Evolutionary conservation across 331 rosid species (phyloP).

Genomic region (Pyrus hybrid): DNA sequence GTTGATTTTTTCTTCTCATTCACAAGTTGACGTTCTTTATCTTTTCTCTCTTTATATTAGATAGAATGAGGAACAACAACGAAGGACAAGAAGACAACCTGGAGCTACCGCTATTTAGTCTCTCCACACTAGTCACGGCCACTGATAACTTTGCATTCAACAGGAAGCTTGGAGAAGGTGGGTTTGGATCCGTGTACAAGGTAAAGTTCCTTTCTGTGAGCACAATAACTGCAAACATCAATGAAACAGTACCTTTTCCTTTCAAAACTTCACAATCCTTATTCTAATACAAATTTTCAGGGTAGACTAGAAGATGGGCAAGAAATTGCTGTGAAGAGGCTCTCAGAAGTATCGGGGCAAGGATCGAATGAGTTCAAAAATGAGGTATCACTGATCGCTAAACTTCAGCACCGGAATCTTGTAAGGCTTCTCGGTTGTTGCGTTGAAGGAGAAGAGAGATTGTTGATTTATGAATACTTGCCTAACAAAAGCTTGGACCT

Average conservation of each 20-base stretch:
- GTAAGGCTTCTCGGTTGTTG: conserved; percentile 28
- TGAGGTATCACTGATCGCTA: conserved; percentile 27
- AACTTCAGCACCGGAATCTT: conserved; percentile 42
- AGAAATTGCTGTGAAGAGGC: conserved; percentile 45
- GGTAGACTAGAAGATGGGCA: conserved; percentile 29
- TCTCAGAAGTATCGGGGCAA: conserved; percentile 28
- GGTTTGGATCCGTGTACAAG: conserved; percentile 45
- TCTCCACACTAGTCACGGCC: conserved; percentile 16
- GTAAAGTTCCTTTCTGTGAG: not conserved
- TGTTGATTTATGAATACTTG: conserved; percentile 41
- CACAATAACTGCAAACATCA: not conserved
- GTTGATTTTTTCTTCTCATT: not conserved
- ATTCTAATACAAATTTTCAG: not conserved
- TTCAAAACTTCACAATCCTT: not conserved
- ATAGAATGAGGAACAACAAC: not conserved
- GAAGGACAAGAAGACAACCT: conserved; percentile 13
- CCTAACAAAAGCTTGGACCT: conserved; percentile 34
- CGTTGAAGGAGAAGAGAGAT: conserved; percentile 13
- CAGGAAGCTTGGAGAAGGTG: conserved; percentile 42
- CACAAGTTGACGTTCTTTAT: not conserved
- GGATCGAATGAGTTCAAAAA: conserved; percentile 32
- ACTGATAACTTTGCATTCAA: conserved; percentile 31
- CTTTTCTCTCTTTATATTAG: not conserved
- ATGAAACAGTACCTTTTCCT: not conserved
- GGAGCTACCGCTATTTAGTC: conserved; percentile 27